These are phyloP conservation scores for Psilocybe azurescens DNA, from an alignment of 768 basidiomycete genomes.

Conservation along the genomic window DNA sequence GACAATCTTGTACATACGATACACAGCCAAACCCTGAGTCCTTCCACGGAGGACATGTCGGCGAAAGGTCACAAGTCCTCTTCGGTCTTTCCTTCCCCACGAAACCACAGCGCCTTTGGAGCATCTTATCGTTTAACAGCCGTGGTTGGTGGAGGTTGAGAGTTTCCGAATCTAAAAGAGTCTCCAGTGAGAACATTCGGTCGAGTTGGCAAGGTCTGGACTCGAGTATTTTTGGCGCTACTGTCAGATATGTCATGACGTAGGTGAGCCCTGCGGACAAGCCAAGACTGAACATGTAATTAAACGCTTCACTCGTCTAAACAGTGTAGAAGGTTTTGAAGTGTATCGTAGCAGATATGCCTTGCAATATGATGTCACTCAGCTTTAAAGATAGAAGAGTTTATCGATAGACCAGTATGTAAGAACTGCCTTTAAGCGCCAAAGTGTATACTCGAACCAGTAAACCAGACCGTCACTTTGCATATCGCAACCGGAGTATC, in stretches of 20 bases:
- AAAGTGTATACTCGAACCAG: too few species aligned
- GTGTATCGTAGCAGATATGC: not conserved
- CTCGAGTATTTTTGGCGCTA: not conserved
- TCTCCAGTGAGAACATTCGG: not conserved
- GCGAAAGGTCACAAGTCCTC: constrained; percentile 1
- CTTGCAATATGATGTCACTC: not conserved
- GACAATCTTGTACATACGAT: not conserved
- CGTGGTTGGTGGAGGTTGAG: constrained; percentile 5
- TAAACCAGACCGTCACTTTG: too few species aligned
- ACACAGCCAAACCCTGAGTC: not conserved
- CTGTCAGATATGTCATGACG: constrained; percentile 7
- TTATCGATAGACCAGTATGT: too few species aligned
- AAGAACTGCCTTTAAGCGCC: too few species aligned
- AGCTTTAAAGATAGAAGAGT: too few species aligned
- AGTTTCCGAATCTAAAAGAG: not conserved
- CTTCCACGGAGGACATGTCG: too few species aligned
- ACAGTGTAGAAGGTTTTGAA: not conserved
- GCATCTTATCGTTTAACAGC: not conserved
- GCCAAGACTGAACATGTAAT: not conserved
- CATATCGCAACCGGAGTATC: too few species aligned
- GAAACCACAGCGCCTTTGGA: constrained; percentile 3
- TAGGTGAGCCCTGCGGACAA: not conserved
- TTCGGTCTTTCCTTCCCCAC: not conserved
- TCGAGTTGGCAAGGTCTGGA: constrained; percentile 2
- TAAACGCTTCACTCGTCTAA: not conserved